Conservation (phyloP, 1,284 basidiomycete genomes). For the Ustilago xerochloae region DNA sequence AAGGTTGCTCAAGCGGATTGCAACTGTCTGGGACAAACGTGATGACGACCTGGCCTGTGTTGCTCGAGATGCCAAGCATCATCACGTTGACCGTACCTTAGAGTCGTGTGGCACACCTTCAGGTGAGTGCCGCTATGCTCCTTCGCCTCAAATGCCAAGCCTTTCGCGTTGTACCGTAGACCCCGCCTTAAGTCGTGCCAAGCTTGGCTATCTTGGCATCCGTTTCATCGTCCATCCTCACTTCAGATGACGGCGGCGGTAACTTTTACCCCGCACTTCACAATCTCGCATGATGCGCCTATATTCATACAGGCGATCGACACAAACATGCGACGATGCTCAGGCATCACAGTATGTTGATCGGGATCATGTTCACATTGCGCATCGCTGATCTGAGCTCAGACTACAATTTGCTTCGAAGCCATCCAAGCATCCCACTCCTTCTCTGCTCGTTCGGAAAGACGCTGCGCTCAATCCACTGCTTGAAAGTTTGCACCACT, state of each 20-base stretch:
- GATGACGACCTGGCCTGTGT: too few relatives aligned
- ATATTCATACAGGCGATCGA: too few relatives aligned
- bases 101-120: conserved; percentile 2
- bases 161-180: conserved; percentile 1
- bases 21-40: too few relatives aligned
- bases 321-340: too few relatives aligned
- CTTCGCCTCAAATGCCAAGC: neutral
- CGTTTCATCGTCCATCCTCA: too few relatives aligned
- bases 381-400: too few relatives aligned
- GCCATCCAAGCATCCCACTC: conserved; percentile 29
- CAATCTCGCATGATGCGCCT: too few relatives aligned
- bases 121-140: neutral
- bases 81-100: neutral
- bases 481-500: conserved; percentile 36
- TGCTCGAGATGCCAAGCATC: neutral
- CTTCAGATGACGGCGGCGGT: too few relatives aligned
- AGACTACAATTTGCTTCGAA: conserved; percentile 38
- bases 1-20: neutral
- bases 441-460: conserved; percentile 44
- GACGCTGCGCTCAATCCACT: conserved; percentile 46
- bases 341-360: too few relatives aligned
- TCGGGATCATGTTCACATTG: too few relatives aligned
- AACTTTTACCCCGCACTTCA: too few relatives aligned
- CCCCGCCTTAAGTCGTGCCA: conserved; percentile 4
- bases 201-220: too few relatives aligned